Evolutionary conservation across 257 asterid species (phyloP), one percentile per base, ranked within the genome.

Genomic region (Prunella vulgaris): DNA sequence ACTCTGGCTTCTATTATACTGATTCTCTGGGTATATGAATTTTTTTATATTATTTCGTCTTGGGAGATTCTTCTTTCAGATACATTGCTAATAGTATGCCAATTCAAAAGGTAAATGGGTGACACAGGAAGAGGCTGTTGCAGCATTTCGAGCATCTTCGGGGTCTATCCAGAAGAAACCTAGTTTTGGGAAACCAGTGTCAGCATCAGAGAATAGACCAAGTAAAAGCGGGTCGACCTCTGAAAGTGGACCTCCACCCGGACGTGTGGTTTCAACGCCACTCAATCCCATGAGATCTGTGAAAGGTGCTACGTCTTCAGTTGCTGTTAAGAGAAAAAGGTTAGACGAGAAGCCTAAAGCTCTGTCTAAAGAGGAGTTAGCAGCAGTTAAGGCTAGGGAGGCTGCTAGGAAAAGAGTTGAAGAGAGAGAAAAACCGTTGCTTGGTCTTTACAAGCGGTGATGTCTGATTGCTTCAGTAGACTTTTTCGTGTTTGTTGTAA

Each of bases 351-450:
- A 89, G 80, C 97, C 99, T 12, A 89, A 88, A 79, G 85, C 69
- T 49, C 40, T 91, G 68, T 80, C 96, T 22, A 75, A 84, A 78
- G 98, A 87, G 80, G 99, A 94, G 84, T 86, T 87, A 35, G 94
- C 89, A 71, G 99, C 99, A 25, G 86, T 86, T 5, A 94, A 91
- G 77, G 90, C 88, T 24, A 83, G 98, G 87, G 98, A 88, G 76
- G 97, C 96, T 58, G 98, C 99, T 14, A 82, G 79, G 77, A 94
- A 88, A 82, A 84, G 98, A 82, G 93, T 92, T 49, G 96, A 89
- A 72, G 82, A 79, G 20, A 85, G 98, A 80, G 99, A 94, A 74
- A 89, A 94, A 75, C 77, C 99, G 8, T 71, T 88, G 84, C 86
- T 83, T 12, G 90, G 88, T 58, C 77, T 77, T 53, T 85, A 85